Conservation (phyloP, 768 basidiomycete genomes). For the Suillus decipiens region DNA sequence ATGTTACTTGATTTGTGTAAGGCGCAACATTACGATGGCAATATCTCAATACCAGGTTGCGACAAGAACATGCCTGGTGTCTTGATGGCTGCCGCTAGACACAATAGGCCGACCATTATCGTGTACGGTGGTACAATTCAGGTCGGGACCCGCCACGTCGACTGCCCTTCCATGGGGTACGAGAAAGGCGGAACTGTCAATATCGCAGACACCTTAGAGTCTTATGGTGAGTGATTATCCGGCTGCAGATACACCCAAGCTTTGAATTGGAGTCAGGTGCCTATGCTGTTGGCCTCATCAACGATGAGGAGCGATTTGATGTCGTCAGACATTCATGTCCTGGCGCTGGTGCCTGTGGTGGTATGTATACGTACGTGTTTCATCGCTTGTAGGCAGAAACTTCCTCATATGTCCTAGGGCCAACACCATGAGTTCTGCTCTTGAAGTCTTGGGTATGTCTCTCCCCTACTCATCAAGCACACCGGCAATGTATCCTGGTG, state of each 20-base stretch:
- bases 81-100: constrained; percentile 81
- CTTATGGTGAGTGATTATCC: constrained; percentile 54
- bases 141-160: constrained; percentile 71
- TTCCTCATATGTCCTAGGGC: constrained; percentile 44
- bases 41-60: constrained; percentile 85
- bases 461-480: constrained; percentile 77
- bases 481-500: constrained; percentile 73
- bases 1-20: constrained; percentile 26
- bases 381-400: neutral
- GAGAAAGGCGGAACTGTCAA: constrained; percentile 82
- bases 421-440: constrained; percentile 85
- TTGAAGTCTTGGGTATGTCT: constrained; percentile 86
- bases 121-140: constrained; percentile 87
- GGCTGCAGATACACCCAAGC: neutral
- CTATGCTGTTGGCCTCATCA: constrained; percentile 73
- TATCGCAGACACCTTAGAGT: constrained; percentile 84
- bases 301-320: constrained; percentile 78
- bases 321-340: constrained; percentile 87
- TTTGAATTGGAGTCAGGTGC: constrained; percentile 53
- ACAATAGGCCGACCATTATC: constrained; percentile 87
- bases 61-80: constrained; percentile 95
- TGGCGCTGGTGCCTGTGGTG: constrained; percentile 82
- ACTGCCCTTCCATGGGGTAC: constrained; percentile 79
- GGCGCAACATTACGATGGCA: constrained; percentile 90
- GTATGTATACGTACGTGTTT: constrained; percentile 74